Base-by-base conservation (phyloP, 495 filamentous ascomycete genomes). In the Penicillium ochrochloron region DNA sequence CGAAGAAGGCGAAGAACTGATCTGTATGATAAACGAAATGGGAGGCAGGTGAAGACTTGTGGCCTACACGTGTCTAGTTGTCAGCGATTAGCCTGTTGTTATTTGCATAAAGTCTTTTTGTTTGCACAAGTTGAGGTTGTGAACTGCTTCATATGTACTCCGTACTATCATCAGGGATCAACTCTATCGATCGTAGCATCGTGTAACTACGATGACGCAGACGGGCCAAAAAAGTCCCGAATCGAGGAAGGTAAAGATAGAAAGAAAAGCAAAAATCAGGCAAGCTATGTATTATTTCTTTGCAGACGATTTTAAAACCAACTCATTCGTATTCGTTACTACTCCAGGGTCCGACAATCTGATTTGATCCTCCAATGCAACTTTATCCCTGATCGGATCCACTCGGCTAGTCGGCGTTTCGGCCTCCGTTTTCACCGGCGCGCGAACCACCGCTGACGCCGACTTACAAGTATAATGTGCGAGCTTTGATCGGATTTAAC, bases 1-100 rank as follows among this genome's bases (percentile, higher is more conserved):
- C 70, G 0, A 65, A 60, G 56, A 64, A 65, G 52, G 50, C 34
- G 7, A 70, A 69, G 61, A 54, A 37, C 14, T 34, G 66, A 17
- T 34, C 68, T 57, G 35, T 73, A 41, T 61, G 34, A 41, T 65
- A 31, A 53, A 19, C 2, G 3, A 14, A 5, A 7, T 31, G 48
- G 27, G 25, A 31, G 48, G 46, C 1, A n/a, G 27, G 5, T 31
- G 48, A 27, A n/a, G 21, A 2, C n/a, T 29, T 8, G 17, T 31
- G 3, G 14, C 37, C 37, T 6, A 15, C 1, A 23, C 23, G 2
- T 7, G 42, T 12, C 21, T 23, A 10, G 4, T 52, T 52, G 6
- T 31, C 23, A 7, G 48, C 15, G 14, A 52, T 52, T 52, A 27
- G 48, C 48, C 44, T 52, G 5, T 52, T 52, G 12, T 52, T 31